Conservation (phyloP, 148 eudicot genomes). For the Chenopodium album region DNA sequence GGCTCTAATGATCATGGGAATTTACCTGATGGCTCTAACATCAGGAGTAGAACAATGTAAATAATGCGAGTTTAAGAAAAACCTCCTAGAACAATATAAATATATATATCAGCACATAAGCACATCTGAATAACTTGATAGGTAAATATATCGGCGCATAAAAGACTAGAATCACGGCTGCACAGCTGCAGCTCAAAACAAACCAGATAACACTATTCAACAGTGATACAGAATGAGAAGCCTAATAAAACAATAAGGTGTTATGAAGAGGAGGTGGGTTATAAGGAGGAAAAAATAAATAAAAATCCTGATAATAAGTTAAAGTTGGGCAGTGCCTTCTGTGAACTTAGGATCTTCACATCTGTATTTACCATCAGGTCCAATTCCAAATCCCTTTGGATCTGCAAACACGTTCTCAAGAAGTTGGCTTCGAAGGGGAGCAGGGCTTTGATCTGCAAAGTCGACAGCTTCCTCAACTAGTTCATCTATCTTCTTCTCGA, state of each 20-base stretch:
- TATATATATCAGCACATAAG: not conserved
- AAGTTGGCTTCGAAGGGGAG: conserved; percentile 71
- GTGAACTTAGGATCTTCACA: conserved; percentile 98
- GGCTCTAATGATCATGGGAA: too few species aligned
- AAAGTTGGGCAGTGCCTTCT: conserved; percentile 94
- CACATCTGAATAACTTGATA: not conserved
- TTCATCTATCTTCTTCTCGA: conserved; percentile 83
- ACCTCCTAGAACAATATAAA: not conserved
- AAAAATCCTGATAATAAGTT: not conserved
- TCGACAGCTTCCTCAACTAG: conserved; percentile 81
- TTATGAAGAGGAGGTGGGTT: not conserved
- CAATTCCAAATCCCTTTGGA: conserved; percentile 92
- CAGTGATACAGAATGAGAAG: conserved; percentile 14
- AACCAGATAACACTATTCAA: conserved; percentile 9
- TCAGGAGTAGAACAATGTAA: not conserved
- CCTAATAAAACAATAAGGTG: conserved; percentile 5
- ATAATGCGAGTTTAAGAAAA: not conserved
- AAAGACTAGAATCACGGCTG: not conserved
- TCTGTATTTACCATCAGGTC: conserved; percentile 92
- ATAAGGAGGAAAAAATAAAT: not conserved
- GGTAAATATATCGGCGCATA: not conserved
- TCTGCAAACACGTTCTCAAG: conserved; percentile 91
- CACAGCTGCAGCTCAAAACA: not conserved
- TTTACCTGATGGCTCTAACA: not conserved
- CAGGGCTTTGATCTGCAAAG: conserved; percentile 77